phyloP scores from a whole-genome alignment of 108 stramenopile species.

The Cyclotella atomus region DNA sequence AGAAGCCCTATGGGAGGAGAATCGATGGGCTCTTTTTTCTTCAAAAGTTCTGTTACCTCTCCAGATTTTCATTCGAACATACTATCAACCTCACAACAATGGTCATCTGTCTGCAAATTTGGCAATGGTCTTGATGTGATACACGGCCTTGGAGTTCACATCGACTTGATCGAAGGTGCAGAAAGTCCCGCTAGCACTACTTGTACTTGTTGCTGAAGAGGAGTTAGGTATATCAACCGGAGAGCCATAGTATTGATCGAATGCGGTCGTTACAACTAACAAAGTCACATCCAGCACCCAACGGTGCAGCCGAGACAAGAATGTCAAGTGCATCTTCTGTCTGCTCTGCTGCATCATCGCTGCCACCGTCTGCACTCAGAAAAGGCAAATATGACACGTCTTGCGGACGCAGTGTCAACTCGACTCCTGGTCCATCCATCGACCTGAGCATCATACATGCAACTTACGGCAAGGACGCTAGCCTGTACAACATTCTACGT shows the following conservation, averaged over 20 bases:
- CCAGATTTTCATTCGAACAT: too few relatives aligned
- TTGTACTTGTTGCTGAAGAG: too few relatives aligned
- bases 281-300: background rate
- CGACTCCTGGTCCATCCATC: background rate
- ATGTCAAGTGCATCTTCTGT: background rate
- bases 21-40: too few relatives aligned
- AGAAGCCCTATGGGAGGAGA: too few relatives aligned
- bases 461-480: slow-evolving; percentile 18
- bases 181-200: too few relatives aligned
- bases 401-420: background rate
- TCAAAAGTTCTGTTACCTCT: too few relatives aligned
- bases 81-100: too few relatives aligned
- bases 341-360: background rate
- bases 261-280: background rate
- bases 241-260: background rate
- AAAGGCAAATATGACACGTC: slow-evolving; percentile 20
- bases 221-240: too few relatives aligned
- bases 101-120: too few relatives aligned
- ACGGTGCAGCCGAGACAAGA: background rate
- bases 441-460: slow-evolving; percentile 23
- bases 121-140: too few relatives aligned
- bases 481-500: slow-evolving; percentile 19
- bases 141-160: too few relatives aligned
- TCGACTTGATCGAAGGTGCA: too few relatives aligned
- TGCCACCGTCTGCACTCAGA: slow-evolving; percentile 24